Evolutionary conservation across 2,329 filamentous ascomycete genomes (phyloP).

Genomic region (Trichoderma sp.): DNA sequence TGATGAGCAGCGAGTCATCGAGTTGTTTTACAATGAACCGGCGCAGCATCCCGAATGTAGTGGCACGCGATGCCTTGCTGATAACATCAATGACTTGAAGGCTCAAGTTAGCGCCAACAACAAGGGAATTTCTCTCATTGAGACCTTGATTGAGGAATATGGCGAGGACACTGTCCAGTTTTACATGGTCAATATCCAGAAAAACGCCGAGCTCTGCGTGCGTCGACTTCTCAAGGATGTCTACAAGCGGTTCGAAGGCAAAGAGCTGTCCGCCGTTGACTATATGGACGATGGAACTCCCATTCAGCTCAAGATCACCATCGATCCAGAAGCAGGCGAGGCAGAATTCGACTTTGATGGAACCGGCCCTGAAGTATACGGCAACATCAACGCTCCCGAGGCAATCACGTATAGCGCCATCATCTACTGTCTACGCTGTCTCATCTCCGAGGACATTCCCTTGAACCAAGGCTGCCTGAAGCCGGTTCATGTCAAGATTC

Average conservation of each 20-base stretch:
- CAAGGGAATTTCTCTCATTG: conserved; percentile 82
- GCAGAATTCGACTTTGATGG: conserved; percentile 80
- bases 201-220: conserved; percentile 76
- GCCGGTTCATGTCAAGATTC: conserved; percentile 74
- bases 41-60: conserved; percentile 74
- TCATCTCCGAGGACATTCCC: conserved; percentile 80
- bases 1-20: conserved; percentile 73
- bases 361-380: conserved; percentile 78
- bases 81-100: conserved; percentile 82
- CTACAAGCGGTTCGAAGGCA: conserved; percentile 68
- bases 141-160: conserved; percentile 73
- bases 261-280: conserved; percentile 70
- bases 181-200: conserved; percentile 81
- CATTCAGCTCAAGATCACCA: conserved; percentile 72
- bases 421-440: conserved; percentile 78
- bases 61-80: conserved; percentile 74
- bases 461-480: conserved; percentile 81
- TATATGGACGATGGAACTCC: conserved; percentile 85
- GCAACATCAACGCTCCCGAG: conserved; percentile 78
- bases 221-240: conserved; percentile 72
- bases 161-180: conserved; percentile 76
- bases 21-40: conserved; percentile 72
- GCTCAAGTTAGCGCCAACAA: conserved; percentile 84
- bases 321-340: conserved; percentile 72
- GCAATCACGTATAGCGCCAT: conserved; percentile 85